Conservation (phyloP, 768 basidiomycete species). For the Nidula microcarpa region DNA sequence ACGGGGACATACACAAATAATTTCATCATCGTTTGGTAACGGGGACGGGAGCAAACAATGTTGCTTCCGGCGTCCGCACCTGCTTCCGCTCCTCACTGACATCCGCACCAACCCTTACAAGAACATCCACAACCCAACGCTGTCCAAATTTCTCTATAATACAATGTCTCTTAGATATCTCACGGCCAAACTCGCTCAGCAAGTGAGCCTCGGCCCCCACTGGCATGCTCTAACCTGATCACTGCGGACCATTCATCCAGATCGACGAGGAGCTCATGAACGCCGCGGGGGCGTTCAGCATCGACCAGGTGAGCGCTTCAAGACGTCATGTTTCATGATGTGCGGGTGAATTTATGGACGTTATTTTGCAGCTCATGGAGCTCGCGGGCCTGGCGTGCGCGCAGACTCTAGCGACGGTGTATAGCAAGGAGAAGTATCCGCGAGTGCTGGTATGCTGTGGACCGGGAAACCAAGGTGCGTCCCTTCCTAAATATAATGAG, state of each 20-base stretch:
- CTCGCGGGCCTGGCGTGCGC: constrained; percentile 94
- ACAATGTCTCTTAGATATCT: constrained; percentile 61
- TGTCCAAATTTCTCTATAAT: too few species aligned
- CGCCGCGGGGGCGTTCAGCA: constrained; percentile 82
- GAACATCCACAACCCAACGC: too few species aligned
- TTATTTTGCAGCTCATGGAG: constrained; percentile 76
- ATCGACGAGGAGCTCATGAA: constrained; percentile 96
- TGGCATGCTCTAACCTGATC: not conserved
- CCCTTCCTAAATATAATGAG: not conserved
- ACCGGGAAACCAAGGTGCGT: constrained; percentile 85
- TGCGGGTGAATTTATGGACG: not conserved
- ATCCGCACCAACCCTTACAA: too few species aligned
- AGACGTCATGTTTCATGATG: not conserved
- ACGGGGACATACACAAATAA: not conserved
- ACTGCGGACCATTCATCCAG: constrained; percentile 30
- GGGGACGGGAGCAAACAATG: too few species aligned
- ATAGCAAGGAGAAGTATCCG: constrained; percentile 60
- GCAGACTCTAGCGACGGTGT: constrained; percentile 78
- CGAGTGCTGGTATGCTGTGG: constrained; percentile 94
- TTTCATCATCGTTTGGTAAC: not conserved
- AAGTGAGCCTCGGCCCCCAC: constrained; percentile 35
- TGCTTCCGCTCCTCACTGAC: too few species aligned
- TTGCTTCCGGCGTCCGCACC: too few species aligned
- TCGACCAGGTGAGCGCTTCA: constrained; percentile 74
- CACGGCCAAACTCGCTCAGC: constrained; percentile 71